These are phyloP conservation scores for Aegilops umbellulata DNA, from an alignment of 176 grass and related monocot genomes.

Conservation along the genomic window DNA sequence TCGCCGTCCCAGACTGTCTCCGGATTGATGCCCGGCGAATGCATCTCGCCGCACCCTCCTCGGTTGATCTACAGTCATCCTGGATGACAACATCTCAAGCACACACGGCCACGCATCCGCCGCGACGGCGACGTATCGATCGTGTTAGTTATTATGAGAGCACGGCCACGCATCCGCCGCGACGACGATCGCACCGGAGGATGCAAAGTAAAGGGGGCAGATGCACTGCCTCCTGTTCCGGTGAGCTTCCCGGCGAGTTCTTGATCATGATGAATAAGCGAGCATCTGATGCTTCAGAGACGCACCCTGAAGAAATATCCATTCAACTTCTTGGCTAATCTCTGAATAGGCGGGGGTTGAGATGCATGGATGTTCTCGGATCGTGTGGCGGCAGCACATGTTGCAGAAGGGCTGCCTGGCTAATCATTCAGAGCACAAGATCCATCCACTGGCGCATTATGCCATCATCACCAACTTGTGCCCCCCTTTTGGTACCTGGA, in stretches of 20 bases:
- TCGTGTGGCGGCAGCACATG: constrained; percentile 34
- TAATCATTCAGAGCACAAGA: background rate
- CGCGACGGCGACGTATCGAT: too few relatives aligned
- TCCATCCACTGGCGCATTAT: background rate
- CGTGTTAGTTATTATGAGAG: too few relatives aligned
- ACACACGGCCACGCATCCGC: too few relatives aligned
- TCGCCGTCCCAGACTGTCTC: background rate
- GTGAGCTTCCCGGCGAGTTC: constrained; percentile 31
- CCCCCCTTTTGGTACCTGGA: background rate
- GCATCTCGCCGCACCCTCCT: background rate
- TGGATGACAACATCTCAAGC: too few relatives aligned
- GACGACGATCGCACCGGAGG: background rate
- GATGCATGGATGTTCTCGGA: background rate
- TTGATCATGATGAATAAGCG: background rate
- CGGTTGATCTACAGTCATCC: background rate
- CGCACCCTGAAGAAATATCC: background rate
- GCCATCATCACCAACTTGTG: background rate
- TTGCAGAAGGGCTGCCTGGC: constrained; percentile 47
- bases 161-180: background rate
- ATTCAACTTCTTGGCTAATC: constrained; percentile 25
- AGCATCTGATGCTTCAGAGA: constrained; percentile 42
- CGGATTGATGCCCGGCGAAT: too few relatives aligned
- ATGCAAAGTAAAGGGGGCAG: constrained; percentile 4
- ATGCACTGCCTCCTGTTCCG: background rate
- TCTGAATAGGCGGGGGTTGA: background rate